These are phyloP conservation scores for Trichoderma oligosporum DNA, from an alignment of 2,329 filamentous ascomycete genomes.

Conservation along the genomic window DNA sequence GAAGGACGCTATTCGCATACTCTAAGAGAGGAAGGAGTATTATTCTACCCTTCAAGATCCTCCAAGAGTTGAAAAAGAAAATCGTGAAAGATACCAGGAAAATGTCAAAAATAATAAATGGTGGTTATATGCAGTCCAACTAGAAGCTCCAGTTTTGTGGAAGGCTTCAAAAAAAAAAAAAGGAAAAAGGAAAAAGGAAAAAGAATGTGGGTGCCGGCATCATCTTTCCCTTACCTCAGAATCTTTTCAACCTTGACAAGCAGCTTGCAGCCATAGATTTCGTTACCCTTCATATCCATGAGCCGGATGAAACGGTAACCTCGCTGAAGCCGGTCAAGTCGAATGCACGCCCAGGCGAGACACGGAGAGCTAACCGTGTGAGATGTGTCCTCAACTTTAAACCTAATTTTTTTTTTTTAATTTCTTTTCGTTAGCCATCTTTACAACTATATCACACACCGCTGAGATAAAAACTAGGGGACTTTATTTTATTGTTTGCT, in stretches of 20 bases:
- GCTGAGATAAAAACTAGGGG: too few species aligned
- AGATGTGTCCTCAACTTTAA: slow-evolving; percentile 52
- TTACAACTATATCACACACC: too few species aligned
- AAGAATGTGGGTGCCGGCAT: not conserved
- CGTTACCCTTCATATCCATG: slow-evolving; percentile 43
- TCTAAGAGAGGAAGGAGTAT: too few species aligned
- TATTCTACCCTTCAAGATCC: not conserved
- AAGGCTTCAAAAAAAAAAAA: not conserved
- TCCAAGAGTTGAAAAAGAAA: not conserved
- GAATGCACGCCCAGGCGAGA: slow-evolving; percentile 56
- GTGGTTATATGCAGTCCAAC: not conserved
- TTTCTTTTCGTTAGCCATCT: not conserved
- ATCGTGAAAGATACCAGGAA: not conserved
- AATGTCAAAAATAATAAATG: not conserved
- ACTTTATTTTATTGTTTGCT: not conserved
- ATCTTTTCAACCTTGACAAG: slow-evolving; percentile 52
- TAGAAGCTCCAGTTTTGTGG: not conserved
- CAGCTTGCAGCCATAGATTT: slow-evolving; percentile 45
- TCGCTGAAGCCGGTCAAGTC: slow-evolving; percentile 52
- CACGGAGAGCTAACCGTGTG: slow-evolving; percentile 37
- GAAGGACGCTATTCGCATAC: slow-evolving; percentile 6
- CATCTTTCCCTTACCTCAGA: slow-evolving; percentile 31
- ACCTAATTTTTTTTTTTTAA: slow-evolving; percentile 34
- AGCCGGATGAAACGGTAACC: slow-evolving; percentile 55
- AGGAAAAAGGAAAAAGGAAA: not conserved